Evolutionary conservation across 306 rosid species (phyloP).

Genomic region (Prinsepia uniflora): DNA sequence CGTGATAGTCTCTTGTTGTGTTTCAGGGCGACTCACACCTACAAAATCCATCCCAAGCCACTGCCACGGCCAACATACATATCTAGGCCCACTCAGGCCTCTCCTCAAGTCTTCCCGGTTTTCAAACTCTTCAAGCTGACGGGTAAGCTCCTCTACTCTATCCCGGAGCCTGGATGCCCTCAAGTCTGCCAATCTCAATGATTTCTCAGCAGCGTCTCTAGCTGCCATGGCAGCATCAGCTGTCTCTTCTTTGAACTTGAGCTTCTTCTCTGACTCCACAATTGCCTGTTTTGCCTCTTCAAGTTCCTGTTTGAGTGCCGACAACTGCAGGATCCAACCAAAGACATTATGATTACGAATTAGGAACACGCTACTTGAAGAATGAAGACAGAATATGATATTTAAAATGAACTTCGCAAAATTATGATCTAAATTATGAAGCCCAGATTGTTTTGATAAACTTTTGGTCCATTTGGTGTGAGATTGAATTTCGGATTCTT

Average conservation of each 20-base stretch:
- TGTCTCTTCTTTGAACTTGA: slow-evolving; percentile 93
- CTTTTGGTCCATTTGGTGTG: not conserved
- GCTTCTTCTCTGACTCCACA: slow-evolving; percentile 79
- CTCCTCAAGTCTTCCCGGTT: slow-evolving; percentile 63
- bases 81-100: slow-evolving; percentile 66
- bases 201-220: slow-evolving; percentile 98
- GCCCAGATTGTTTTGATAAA: not conserved
- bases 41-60: slow-evolving; percentile 95
- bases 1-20: slow-evolving; percentile 47
- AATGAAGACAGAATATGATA: not conserved
- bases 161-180: slow-evolving; percentile 92
- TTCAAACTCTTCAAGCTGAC: slow-evolving; percentile 81
- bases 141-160: slow-evolving; percentile 87
- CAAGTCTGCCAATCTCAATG: slow-evolving; percentile 72
- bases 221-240: slow-evolving; percentile 98
- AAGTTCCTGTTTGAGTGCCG: slow-evolving; percentile 69
- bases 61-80: slow-evolving; percentile 99
- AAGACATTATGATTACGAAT: not conserved
- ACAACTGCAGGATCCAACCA: slow-evolving; percentile 57
- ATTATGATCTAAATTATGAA: not conserved
- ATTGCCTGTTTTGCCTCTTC: slow-evolving; percentile 80
- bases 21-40: slow-evolving; percentile 53
- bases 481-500: not conserved
- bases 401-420: not conserved
- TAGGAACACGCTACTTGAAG: not conserved